Base-by-base conservation (phyloP, 2,329 filamentous ascomycete genomes). In the Ascosphaera aggregata region DNA sequence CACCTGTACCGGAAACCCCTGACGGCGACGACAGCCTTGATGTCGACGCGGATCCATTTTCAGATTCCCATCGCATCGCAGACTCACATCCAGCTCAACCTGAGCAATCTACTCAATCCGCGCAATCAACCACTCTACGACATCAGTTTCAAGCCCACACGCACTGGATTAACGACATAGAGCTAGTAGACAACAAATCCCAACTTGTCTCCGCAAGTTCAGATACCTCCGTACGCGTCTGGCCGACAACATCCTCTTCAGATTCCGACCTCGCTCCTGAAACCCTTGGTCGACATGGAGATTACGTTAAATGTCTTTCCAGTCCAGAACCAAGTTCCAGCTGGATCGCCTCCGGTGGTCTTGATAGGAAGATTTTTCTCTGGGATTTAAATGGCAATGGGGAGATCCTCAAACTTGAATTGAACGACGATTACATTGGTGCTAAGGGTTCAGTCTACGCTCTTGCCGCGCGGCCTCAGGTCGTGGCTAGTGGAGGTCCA, bases 381-480 rank as follows among this genome's bases (percentile, higher is more conserved):
- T 98, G 89, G 89, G 89, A 98, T 59, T 63, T 98, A 40, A 80
- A 78, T 52, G 85, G 86, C 39, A 76, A 67, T 4, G 86, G 89
- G 11, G 78, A 94, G 60, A 77, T 76, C 40, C 65, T 95, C 24
- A 78, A 85, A 51, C 91, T 98, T 41, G 75, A 91, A 50, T 57
- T 54, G 37, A 81, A 84, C 39, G 81, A 92, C 46, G 85, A 92
- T 51, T 71, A 74, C 34, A 52, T 31, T 19, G 68, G 69, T 3
- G 80, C 89, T 49, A 98, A 98, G 61, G 89, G 89, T 13, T 95
- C 89, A 18, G 77, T 98, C 2, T 98, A 98, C 56, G 81, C 89
- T 9, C 65, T 98, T 43, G 79, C 76, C 27, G 80, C 76, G 1
- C 80, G 76, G 36, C 74, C 76, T 38, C 80, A 70, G 43, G 73